Evolutionary conservation across 1,284 basidiomycete species (phyloP), one percentile per base, ranked within the genome.

Genomic region (Microbotryum intermedium): DNA sequence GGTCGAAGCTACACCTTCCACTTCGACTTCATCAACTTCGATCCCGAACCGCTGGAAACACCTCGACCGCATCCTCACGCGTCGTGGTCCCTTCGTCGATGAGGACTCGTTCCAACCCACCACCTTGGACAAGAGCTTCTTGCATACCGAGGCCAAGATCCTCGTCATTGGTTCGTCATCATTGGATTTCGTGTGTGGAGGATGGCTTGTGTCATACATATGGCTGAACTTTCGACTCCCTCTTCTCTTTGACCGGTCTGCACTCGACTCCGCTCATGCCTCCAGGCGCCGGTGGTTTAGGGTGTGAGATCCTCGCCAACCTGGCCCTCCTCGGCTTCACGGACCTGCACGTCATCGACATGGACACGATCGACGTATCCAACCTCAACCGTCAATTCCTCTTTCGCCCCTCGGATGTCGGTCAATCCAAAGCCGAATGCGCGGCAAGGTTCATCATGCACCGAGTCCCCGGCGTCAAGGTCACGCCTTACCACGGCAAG

Each of bases 291-390:
- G 93, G 92, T 48, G 92, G 92, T 54, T 78, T 97, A 50, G 92
- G 92, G 30, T 97, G 92, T 77, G 91, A 95, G 79, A 94, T 95
- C 70, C 80, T 95, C 43, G 87, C 90, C 65, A 93, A 95, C 76
- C 82, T 95, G 53, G 91, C 92, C 26, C 77, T 97, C 66, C 86
- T 89, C 55, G 95, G 95, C 23, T 98, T 98, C 82, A 88, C 87
- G 73, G 87, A 98, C 72, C 95, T 98, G 65, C 90, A 98, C 78
- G 92, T 99, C 68, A 98, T 99, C 73, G 95, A 99, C 79, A 98
- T 99, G 94, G 95, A 99, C 79, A 97, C 94, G 6, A 99, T 98
- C 74, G 95, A 99, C 75, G 90, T 98, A 71, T 95, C 91, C 71
- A 99, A 99, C 73, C 80, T 99, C 69, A 99, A 99, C 76, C 83